Evolutionary conservation across 1,284 basidiomycete genomes (phyloP).

Genomic region (Hymenochaete sp.): DNA sequence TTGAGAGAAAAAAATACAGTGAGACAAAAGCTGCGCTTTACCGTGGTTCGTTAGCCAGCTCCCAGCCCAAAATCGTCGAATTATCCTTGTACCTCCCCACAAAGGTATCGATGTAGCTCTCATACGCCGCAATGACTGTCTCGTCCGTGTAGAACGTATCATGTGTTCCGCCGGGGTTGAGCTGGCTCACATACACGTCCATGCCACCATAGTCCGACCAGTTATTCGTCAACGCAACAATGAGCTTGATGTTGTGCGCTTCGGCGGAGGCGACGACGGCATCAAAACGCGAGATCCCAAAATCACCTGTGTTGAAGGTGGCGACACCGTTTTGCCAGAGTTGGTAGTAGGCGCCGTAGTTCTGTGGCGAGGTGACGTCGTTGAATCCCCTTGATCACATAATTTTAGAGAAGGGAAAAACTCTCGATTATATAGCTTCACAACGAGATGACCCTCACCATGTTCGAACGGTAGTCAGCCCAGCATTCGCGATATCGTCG

Average conservation of each 20-base stretch:
- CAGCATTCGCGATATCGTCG: constrained; percentile 43
- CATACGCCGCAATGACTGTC: constrained; percentile 30
- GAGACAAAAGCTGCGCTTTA: not conserved
- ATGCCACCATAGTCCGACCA: constrained; percentile 49
- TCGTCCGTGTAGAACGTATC: constrained; percentile 37
- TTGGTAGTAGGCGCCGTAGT: constrained; percentile 44
- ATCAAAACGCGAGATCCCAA: constrained; percentile 48
- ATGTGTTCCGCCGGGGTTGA: constrained; percentile 28
- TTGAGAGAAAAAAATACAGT: constrained; percentile 1
- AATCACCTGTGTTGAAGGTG: constrained; percentile 45
- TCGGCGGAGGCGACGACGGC: constrained; percentile 49
- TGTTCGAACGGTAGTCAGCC: constrained; percentile 49
- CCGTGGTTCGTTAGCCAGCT: constrained; percentile 26
- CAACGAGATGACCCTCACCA: constrained; percentile 32
- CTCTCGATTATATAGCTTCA: no score
- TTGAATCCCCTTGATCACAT: constrained; percentile 46
- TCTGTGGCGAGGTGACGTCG: constrained; percentile 44
- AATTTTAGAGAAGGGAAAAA: not conserved
- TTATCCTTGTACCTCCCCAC: constrained; percentile 34
- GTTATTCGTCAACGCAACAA: constrained; percentile 56
- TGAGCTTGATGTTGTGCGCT: constrained; percentile 46
- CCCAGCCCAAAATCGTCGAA: constrained; percentile 33
- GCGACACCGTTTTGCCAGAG: constrained; percentile 43
- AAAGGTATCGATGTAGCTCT: constrained; percentile 33
- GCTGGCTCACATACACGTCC: constrained; percentile 36